phyloP scores from a whole-genome alignment of 202 grass and related monocot genomes.

The Cymbopogon flexuosus region DNA sequence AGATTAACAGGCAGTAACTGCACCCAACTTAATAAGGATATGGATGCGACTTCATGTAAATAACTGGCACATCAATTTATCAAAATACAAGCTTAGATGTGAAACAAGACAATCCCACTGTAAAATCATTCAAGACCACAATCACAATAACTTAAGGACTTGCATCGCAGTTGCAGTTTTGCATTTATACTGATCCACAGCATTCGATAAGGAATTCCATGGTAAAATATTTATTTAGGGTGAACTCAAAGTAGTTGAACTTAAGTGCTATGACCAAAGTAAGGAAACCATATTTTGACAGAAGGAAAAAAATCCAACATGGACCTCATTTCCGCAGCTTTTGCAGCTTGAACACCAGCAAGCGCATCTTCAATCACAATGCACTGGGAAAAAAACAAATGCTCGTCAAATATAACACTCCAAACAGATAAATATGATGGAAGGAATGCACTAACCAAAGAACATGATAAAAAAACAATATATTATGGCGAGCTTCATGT shows the following conservation, averaged over 20 bases:
- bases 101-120: neutral
- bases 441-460: neutral
- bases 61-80: neutral
- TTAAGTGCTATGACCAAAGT: constrained; percentile 18
- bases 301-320: constrained; percentile 8
- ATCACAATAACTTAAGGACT: neutral
- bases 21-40: neutral
- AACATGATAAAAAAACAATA: neutral
- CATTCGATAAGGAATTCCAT: constrained; percentile 13
- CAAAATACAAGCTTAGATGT: constrained; percentile 1
- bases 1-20: neutral
- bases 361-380: constrained; percentile 98
- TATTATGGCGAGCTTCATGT: neutral
- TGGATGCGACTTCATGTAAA: neutral
- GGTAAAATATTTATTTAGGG: constrained; percentile 9
- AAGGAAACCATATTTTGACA: constrained; percentile 13
- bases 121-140: neutral
- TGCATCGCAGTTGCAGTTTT: neutral
- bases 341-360: constrained; percentile 95
- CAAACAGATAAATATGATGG: constrained; percentile 12
- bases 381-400: constrained; percentile 59
- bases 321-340: constrained; percentile 88
- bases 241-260: constrained; percentile 10
- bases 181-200: constrained; percentile 5
- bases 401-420: constrained; percentile 16